Evolutionary conservation across 768 basidiomycete species (phyloP).

Genomic region (Boletus speciosus): DNA sequence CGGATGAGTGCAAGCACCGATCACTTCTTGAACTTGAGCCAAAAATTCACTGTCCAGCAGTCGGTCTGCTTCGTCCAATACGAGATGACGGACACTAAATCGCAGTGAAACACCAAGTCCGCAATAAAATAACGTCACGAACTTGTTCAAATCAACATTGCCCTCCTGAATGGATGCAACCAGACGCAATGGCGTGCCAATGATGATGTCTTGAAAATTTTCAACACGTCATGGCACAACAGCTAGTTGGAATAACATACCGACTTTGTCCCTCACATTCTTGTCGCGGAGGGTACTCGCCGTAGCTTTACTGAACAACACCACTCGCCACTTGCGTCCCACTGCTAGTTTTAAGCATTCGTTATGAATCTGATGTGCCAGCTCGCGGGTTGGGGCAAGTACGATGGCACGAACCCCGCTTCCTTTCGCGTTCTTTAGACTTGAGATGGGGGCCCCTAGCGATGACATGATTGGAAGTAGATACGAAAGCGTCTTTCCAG

Average conservation of each 20-base stretch:
- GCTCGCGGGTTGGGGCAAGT: slow-evolving; percentile 88
- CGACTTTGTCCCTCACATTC: slow-evolving; percentile 69
- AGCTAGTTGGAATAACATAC: slow-evolving; percentile 39
- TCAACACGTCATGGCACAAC: neutral
- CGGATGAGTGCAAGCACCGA: slow-evolving; percentile 68
- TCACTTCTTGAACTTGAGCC: slow-evolving; percentile 82
- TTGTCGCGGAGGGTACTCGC: slow-evolving; percentile 78
- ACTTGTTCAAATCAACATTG: slow-evolving; percentile 70
- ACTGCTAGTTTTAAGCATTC: slow-evolving; percentile 81
- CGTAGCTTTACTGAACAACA: slow-evolving; percentile 87
- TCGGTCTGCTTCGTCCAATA: slow-evolving; percentile 90
- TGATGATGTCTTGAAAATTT: slow-evolving; percentile 68
- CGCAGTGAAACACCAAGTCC: slow-evolving; percentile 2
- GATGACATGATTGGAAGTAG: slow-evolving; percentile 74
- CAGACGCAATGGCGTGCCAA: slow-evolving; percentile 88
- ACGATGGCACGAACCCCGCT: slow-evolving; percentile 74
- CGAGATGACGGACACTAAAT: slow-evolving; percentile 74
- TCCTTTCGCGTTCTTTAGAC: slow-evolving; percentile 41
- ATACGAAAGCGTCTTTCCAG: slow-evolving; percentile 94
- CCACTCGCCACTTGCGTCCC: slow-evolving; percentile 78
- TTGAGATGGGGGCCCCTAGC: slow-evolving; percentile 53
- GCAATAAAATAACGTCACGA: slow-evolving; percentile 25
- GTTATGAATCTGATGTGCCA: slow-evolving; percentile 94
- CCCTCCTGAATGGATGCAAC: slow-evolving; percentile 75
- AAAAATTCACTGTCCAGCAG: slow-evolving; percentile 89